These are phyloP conservation scores for Sporothrix dimorphospora DNA, from an alignment of 2,329 filamentous ascomycete species.

Conservation along the genomic window DNA sequence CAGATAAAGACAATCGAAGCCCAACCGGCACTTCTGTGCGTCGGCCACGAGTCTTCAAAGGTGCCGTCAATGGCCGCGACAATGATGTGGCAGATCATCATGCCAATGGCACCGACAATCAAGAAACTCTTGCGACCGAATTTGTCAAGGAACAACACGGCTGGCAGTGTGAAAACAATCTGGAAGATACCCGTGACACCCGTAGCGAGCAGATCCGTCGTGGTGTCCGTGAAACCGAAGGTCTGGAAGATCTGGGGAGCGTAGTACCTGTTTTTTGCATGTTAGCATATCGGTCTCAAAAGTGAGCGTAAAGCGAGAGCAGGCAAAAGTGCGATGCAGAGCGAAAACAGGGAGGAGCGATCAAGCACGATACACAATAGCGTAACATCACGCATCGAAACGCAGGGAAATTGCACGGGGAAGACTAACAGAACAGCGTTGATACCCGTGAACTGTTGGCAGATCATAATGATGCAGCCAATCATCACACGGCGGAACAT, in stretches of 20 bases:
- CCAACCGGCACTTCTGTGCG: slow-evolving; percentile 26
- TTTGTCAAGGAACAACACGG: slow-evolving; percentile 67
- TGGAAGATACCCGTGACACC: slow-evolving; percentile 65
- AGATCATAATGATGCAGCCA: slow-evolving; percentile 57
- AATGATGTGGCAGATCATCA: slow-evolving; percentile 84
- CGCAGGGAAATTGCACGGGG: not conserved
- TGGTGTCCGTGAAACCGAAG: slow-evolving; percentile 64
- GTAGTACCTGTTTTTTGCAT: slow-evolving; percentile 54
- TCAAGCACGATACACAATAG: too few species aligned
- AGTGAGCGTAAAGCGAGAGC: too few species aligned
- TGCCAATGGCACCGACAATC: slow-evolving; percentile 45
- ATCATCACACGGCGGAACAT: slow-evolving; percentile 55
- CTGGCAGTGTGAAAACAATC: slow-evolving; percentile 42
- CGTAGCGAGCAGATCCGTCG: slow-evolving; percentile 61
- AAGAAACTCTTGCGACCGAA: slow-evolving; percentile 35
- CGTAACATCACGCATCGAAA: too few species aligned
- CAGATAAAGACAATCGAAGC: slow-evolving; percentile 27
- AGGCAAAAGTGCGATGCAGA: not conserved
- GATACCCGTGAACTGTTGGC: slow-evolving; percentile 56
- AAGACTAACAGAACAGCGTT: slow-evolving; percentile 55
- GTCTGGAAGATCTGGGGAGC: slow-evolving; percentile 67
- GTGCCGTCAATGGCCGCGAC: slow-evolving; percentile 74
- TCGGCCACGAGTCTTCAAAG: slow-evolving; percentile 23
- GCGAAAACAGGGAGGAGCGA: not conserved
- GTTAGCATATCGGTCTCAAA: not conserved